Evolutionary conservation across 202 grass and related monocot genomes (phyloP).

Genomic region (Bolboschoenoplectus hybrid): DNA sequence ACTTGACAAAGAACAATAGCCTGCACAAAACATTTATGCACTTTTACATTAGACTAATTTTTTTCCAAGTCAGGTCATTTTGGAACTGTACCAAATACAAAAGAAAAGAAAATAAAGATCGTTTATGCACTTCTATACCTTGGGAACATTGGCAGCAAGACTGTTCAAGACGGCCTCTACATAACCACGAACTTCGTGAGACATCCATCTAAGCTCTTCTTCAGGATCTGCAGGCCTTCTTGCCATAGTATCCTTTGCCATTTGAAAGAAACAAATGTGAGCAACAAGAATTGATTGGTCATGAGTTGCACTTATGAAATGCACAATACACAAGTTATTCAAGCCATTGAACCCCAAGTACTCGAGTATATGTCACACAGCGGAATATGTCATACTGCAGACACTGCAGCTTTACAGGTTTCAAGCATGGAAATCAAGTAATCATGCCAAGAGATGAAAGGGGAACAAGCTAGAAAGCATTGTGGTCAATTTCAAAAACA

Average conservation of each 20-base stretch:
- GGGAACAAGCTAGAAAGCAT: background rate
- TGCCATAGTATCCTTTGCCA: constrained; percentile 52
- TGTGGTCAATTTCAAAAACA: background rate
- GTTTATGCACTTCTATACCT: constrained; percentile 46
- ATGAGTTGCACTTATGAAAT: constrained; percentile 21
- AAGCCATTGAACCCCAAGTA: background rate
- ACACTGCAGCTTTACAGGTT: background rate
- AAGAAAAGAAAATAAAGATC: constrained; percentile 35
- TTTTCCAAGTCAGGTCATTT: constrained; percentile 4
- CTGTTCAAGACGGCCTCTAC: constrained; percentile 74
- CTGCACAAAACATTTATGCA: constrained; percentile 52
- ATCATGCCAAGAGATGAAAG: background rate
- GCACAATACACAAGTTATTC: background rate
- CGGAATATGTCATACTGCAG: too few relatives aligned
- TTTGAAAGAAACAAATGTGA: constrained; percentile 5
- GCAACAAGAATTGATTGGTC: constrained; percentile 25
- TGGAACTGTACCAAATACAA: background rate
- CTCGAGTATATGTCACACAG: background rate
- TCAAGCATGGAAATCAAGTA: background rate
- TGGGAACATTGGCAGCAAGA: constrained; percentile 80
- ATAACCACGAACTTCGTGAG: constrained; percentile 87
- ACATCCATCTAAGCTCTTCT: constrained; percentile 94
- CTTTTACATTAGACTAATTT: constrained; percentile 25
- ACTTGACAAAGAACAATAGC: constrained; percentile 91
- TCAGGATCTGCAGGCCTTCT: constrained; percentile 80